These are phyloP conservation scores for Corynascus novoguineensis DNA, from an alignment of 495 filamentous ascomycete species.

Conservation along the genomic window DNA sequence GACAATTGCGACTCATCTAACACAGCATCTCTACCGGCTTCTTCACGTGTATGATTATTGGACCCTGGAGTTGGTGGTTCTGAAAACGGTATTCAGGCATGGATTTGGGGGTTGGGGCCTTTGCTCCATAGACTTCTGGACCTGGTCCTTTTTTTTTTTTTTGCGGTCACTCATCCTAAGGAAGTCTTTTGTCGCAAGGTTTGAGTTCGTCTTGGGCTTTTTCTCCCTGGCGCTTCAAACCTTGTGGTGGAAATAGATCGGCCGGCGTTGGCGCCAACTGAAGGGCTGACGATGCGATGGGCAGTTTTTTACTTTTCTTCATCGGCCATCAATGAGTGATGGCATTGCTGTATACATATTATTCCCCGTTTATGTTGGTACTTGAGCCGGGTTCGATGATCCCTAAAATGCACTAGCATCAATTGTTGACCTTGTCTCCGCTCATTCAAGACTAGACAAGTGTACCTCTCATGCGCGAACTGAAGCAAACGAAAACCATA, in stretches of 20 bases:
- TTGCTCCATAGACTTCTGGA: neutral
- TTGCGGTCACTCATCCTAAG: neutral
- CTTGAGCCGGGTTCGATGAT: neutral
- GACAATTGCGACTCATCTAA: neutral
- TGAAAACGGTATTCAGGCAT: neutral
- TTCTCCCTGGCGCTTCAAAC: neutral
- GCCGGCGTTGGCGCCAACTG: neutral
- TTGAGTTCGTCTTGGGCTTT: neutral
- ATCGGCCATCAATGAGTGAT: neutral
- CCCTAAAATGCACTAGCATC: neutral
- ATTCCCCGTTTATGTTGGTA: neutral
- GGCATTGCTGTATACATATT: neutral
- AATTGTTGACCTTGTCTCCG: neutral
- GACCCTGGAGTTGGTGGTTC: neutral
- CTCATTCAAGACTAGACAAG: neutral
- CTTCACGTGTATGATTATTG: constrained; percentile 2
- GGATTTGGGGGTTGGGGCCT: neutral
- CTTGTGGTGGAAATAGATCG: neutral
- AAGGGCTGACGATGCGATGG: neutral
- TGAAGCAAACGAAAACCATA: no score
- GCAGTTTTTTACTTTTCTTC: neutral
- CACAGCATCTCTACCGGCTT: neutral
- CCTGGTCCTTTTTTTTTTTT: neutral
- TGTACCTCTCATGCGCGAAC: no score
- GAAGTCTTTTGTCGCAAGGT: neutral